These are phyloP conservation scores for Cryptomeria japonica DNA, from an alignment of 75 land plant genomes.

Conservation along the genomic window DNA sequence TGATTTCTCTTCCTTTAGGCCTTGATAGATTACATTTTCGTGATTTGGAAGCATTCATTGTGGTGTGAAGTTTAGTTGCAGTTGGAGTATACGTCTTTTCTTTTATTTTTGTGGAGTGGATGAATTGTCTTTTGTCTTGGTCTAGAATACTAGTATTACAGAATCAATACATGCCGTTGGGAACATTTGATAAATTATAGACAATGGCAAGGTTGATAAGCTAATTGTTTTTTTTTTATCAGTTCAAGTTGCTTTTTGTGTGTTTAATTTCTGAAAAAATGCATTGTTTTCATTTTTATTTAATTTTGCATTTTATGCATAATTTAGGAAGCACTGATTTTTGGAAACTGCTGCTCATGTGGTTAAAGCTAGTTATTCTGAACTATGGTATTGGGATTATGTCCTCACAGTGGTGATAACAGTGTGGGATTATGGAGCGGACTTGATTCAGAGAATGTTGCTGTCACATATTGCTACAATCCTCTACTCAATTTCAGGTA, in stretches of 20 bases:
- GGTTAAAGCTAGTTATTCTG: neutral
- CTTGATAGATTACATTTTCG: neutral
- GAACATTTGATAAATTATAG: too few relatives aligned
- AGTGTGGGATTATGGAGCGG: conserved; percentile 49
- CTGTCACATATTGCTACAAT: conserved; percentile 41
- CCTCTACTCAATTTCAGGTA: conserved; percentile 67
- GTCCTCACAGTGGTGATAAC: conserved; percentile 47
- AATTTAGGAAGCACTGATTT: neutral
- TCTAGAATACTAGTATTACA: neutral
- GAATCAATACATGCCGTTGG: too few relatives aligned
- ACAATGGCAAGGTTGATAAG: too few relatives aligned
- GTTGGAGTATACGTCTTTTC: neutral
- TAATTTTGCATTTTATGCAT: neutral
- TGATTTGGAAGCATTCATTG: neutral
- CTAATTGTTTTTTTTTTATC: neutral
- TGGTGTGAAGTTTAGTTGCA: neutral
- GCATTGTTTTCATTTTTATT: neutral
- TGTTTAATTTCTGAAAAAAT: neutral
- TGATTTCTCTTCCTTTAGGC: neutral
- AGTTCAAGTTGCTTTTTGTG: neutral
- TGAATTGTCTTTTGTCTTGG: neutral
- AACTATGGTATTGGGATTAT: neutral
- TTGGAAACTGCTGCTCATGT: neutral
- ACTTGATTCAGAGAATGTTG: conserved; percentile 19
- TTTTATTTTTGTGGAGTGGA: neutral